phyloP scores from a whole-genome alignment of 805 yeast genomes.

The Crinitomyces ghanaensis region DNA sequence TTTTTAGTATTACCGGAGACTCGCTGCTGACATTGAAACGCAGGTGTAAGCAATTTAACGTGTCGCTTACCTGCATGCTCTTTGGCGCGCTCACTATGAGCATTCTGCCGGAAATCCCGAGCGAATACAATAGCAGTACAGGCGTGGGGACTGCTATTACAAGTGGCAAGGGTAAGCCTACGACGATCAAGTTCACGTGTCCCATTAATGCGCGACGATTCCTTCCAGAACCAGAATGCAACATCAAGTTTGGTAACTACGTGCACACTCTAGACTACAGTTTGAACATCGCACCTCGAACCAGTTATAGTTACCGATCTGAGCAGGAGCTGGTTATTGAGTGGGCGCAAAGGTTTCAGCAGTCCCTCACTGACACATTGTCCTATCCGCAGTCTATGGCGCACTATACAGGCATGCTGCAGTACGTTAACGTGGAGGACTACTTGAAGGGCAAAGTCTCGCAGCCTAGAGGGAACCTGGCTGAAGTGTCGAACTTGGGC shows the following conservation, averaged over 20 bases:
- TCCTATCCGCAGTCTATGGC: too few species aligned
- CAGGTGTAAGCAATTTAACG: too few species aligned
- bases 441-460: conserved; percentile 5
- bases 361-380: too few species aligned
- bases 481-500: conserved; percentile 16
- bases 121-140: too few species aligned
- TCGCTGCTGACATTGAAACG: too few species aligned
- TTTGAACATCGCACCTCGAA: not conserved
- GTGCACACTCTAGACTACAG: conserved; percentile 7
- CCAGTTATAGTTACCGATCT: too few species aligned
- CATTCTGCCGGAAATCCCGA: too few species aligned
- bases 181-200: conserved; percentile 2
- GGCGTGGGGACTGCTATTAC: not conserved
- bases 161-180: not conserved
- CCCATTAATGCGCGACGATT: conserved; percentile 14
- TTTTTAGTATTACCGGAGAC: too few species aligned
- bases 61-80: too few species aligned
- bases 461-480: conserved; percentile 4
- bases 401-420: conserved; percentile 11
- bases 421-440: conserved; percentile 7
- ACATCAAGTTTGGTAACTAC: conserved; percentile 9
- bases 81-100: too few species aligned
- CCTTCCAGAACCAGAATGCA: conserved; percentile 1
- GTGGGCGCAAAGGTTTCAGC: too few species aligned
- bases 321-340: too few species aligned